These are phyloP conservation scores for Candida schatavii DNA, from an alignment of 805 yeast species.

Conservation along the genomic window DNA sequence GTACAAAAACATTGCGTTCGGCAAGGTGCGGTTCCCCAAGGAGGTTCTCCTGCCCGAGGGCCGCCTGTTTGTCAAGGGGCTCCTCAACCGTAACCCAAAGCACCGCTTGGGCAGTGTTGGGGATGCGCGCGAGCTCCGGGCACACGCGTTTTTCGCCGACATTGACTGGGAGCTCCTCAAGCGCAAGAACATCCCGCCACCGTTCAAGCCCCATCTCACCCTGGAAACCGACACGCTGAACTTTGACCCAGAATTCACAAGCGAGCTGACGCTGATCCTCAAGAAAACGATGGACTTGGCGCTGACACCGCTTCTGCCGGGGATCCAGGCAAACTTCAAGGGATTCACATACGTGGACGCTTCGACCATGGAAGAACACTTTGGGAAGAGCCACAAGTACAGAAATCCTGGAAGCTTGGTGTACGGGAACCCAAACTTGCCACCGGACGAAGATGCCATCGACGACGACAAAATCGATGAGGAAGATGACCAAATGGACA, in stretches of 20 bases:
- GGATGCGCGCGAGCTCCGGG: conserved; percentile 90
- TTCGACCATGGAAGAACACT: conserved; percentile 85
- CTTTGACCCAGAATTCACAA: conserved; percentile 97
- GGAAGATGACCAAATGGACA: conserved; percentile 41
- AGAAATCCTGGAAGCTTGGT: conserved; percentile 65
- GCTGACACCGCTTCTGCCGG: conserved; percentile 86
- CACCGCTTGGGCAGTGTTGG: conserved; percentile 89
- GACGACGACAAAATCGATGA: conserved; percentile 60
- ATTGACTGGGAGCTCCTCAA: conserved; percentile 83
- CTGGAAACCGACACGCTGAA: conserved; percentile 94
- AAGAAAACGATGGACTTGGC: conserved; percentile 62
- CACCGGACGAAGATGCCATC: conserved; percentile 81
- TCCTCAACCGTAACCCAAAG: conserved; percentile 91
- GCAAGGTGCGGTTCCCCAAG: conserved; percentile 95
- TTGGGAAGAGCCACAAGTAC: conserved; percentile 40
- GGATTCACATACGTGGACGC: conserved; percentile 97
- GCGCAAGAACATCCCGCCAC: conserved; percentile 87
- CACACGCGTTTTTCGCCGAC: conserved; percentile 88
- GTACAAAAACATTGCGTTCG: conserved; percentile 98
- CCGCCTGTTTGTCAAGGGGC: conserved; percentile 90
- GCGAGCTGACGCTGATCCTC: conserved; percentile 80
- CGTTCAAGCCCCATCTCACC: conserved; percentile 89
- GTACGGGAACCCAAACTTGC: conserved; percentile 75
- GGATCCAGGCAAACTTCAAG: conserved; percentile 92
- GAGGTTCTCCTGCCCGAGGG: conserved; percentile 93